Evolutionary conservation across 257 asterid species (phyloP), one percentile per base, ranked within the genome.

Genomic region (Primulina tabacum): DNA sequence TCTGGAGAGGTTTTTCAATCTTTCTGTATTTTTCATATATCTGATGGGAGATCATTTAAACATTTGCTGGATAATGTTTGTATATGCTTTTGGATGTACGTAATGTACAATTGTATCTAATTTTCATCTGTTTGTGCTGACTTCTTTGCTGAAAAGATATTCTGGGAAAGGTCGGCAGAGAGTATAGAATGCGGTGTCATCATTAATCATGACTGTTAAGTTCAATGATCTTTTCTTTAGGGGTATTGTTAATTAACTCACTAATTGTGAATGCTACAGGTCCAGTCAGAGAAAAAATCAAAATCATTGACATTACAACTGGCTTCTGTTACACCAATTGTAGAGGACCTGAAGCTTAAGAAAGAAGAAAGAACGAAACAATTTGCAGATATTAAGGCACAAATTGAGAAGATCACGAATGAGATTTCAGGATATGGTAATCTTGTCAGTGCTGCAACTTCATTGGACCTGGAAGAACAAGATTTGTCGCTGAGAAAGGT

Each of bases 401-500:
- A 93, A 80, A 88, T 93, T 57, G 99, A 89, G 80, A 93, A 93
- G 84, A 91, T 93, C 55, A 70, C 75, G 7, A 69, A 69, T 18
- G 99, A 93, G 81, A 88, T 93, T 75, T 89, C 95, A 38, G 97
- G 96, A 67, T 80, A 80, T 63, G 83, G 90, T 72, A 78, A 81
- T 68, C 65, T 71, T 65, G 65, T 73, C 59, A 73, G 73, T 79
- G 79, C 86, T 35, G 24, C 84, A 65, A 77, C 60, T 75, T 59
- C 79, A 71, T 76, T 82, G 78, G 85, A 67, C 75, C 71, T 81
- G 56, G 92, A 89, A 14, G 96, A 87, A 60, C 87, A 90, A 37
- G 99, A 89, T 77, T 79, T 93, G 67, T 93, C 97, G 12, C 65
- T 84, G 58, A 87, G 97, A 79, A 93, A 90, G 86, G 91, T 93